phyloP scores from a whole-genome alignment of 148 eudicot species.

The Rhododendron simsii region DNA sequence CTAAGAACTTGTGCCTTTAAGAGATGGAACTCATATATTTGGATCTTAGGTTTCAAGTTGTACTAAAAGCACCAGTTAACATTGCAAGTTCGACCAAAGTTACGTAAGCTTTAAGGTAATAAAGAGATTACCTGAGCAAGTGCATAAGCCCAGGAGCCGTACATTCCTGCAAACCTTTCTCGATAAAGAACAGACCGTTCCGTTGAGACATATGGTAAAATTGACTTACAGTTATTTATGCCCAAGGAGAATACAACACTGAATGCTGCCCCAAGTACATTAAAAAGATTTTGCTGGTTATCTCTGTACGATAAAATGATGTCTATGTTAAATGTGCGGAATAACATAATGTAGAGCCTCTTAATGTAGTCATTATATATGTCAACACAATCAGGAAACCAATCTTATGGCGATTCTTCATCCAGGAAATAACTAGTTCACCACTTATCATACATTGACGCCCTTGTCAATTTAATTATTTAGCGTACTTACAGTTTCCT shows the following conservation, averaged over 20 bases:
- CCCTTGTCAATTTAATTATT: conserved; percentile 14
- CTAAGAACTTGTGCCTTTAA: conserved; percentile 4
- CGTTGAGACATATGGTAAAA: conserved; percentile 45
- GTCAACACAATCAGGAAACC: background rate
- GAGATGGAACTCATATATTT: background rate
- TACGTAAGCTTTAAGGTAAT: background rate
- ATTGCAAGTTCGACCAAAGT: background rate
- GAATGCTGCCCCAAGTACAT: conserved; percentile 57
- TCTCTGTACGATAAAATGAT: conserved; percentile 37
- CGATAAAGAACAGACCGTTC: conserved; percentile 70
- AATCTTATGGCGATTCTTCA: background rate
- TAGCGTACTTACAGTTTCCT: conserved; percentile 48
- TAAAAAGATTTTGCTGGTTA: conserved; percentile 60
- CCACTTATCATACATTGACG: background rate
- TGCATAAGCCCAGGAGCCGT: conserved; percentile 51
- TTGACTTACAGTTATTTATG: conserved; percentile 38
- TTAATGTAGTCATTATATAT: background rate
- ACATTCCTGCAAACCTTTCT: conserved; percentile 45
- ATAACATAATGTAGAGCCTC: conserved; percentile 20
- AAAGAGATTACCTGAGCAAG: conserved; percentile 62
- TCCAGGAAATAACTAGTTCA: background rate
- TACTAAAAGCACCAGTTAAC: background rate
- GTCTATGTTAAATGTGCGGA: background rate
- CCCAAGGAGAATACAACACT: conserved; percentile 55
- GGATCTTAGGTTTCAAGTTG: background rate